phyloP scores from a whole-genome alignment of 495 filamentous ascomycete species.

The Aspergillus saccharolyticus region DNA sequence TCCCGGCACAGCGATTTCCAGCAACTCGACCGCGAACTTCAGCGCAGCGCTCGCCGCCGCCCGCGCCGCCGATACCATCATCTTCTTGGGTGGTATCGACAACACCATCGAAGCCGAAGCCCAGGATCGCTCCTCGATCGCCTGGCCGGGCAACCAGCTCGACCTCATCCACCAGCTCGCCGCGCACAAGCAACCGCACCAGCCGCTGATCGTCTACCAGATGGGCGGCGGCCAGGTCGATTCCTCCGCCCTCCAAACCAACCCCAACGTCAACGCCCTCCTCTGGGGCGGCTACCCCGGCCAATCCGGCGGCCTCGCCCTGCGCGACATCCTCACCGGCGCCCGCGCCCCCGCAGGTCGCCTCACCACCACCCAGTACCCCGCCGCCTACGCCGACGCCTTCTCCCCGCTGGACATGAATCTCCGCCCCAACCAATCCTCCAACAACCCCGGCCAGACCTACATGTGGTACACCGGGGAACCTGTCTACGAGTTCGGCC shows the following conservation, averaged over 20 bases:
- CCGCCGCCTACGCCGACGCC: slow-evolving; percentile 46
- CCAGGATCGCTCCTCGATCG: slow-evolving; percentile 50
- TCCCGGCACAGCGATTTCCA: slow-evolving; percentile 37
- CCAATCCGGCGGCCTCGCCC: slow-evolving; percentile 53
- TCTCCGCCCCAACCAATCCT: slow-evolving; percentile 39
- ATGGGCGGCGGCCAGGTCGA: slow-evolving; percentile 59
- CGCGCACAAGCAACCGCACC: slow-evolving; percentile 28
- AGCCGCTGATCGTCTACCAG: slow-evolving; percentile 54
- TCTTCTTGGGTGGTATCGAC: slow-evolving; percentile 57
- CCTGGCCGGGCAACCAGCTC: slow-evolving; percentile 55
- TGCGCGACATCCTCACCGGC: slow-evolving; percentile 51
- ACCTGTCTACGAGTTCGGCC: slow-evolving; percentile 52
- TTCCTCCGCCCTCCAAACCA: slow-evolving; percentile 45
- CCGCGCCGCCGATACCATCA: slow-evolving; percentile 46
- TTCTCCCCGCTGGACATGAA: slow-evolving; percentile 55
- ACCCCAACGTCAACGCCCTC: slow-evolving; percentile 47
- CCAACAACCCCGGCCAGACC: slow-evolving; percentile 46
- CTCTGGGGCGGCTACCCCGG: slow-evolving; percentile 58
- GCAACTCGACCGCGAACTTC: slow-evolving; percentile 36
- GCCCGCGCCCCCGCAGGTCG: slow-evolving; percentile 53
- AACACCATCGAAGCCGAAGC: slow-evolving; percentile 51
- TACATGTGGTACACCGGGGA: slow-evolving; percentile 58
- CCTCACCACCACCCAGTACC: slow-evolving; percentile 55
- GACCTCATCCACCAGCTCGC: slow-evolving; percentile 50
- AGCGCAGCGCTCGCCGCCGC: slow-evolving; percentile 44